phyloP scores from a whole-genome alignment of 176 grass and related monocot genomes.

The Avena sativa region DNA sequence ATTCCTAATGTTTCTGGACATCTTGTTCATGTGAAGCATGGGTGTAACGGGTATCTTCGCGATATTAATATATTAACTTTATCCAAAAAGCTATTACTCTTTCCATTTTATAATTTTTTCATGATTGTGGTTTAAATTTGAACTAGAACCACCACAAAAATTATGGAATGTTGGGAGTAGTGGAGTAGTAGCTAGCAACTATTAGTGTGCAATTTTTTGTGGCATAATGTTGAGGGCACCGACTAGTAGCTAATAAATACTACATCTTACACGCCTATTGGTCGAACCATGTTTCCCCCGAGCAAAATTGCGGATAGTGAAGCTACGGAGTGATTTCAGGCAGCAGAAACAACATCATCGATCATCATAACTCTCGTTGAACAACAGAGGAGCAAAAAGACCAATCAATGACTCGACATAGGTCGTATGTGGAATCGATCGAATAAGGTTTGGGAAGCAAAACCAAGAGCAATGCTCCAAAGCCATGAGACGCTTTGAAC shows the following conservation, averaged over 20 bases:
- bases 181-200: not conserved
- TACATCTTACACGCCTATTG: not conserved
- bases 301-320: not conserved
- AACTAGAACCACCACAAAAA: too few relatives aligned
- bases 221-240: not conserved
- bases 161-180: too few relatives aligned
- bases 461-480: slow-evolving; percentile 51
- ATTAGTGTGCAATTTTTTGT: not conserved
- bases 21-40: too few relatives aligned
- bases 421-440: not conserved
- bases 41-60: too few relatives aligned
- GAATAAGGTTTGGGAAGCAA: slow-evolving; percentile 18
- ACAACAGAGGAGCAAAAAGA: not conserved
- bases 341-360: not conserved
- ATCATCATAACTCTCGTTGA: slow-evolving; percentile 16
- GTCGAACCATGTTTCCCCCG: not conserved
- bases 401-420: not conserved
- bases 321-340: not conserved
- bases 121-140: too few relatives aligned
- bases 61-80: too few relatives aligned
- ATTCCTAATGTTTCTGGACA: too few relatives aligned
- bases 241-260: not conserved
- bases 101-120: too few relatives aligned
- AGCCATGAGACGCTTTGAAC: slow-evolving; percentile 14
- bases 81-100: too few relatives aligned